Evolutionary conservation across 495 filamentous ascomycete genomes (phyloP).

Genomic region (Apiosordaria backusii): DNA sequence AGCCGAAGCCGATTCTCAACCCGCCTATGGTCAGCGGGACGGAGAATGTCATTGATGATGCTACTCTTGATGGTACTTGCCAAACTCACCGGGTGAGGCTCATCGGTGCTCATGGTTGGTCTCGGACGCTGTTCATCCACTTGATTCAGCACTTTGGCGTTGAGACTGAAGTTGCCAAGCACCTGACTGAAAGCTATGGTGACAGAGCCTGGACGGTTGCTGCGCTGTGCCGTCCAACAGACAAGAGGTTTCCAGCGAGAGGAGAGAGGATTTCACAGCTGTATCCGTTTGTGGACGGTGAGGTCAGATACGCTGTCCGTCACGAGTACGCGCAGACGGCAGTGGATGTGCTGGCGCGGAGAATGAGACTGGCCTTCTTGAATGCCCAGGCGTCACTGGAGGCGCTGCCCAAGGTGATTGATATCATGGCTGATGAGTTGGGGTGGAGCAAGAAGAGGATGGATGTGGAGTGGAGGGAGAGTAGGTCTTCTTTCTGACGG

Average conservation of each 20-base stretch:
- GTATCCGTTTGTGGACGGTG: conserved; percentile 96
- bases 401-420: conserved; percentile 81
- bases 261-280: conserved; percentile 76
- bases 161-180: conserved; percentile 91
- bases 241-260: conserved; percentile 80
- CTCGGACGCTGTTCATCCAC: conserved; percentile 96
- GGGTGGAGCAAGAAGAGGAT: conserved; percentile 73
- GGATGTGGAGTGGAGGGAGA: conserved; percentile 83
- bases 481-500: conserved; percentile 27
- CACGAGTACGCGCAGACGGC: conserved; percentile 96
- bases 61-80: conserved; percentile 76
- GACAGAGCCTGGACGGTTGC: conserved; percentile 96
- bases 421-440: conserved; percentile 88
- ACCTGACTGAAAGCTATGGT: conserved; percentile 85
- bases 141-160: conserved; percentile 96
- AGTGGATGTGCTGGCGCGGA: conserved; percentile 82
- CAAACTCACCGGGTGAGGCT: conserved; percentile 89
- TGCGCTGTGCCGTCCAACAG: conserved; percentile 74
- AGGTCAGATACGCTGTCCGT: conserved; percentile 82
- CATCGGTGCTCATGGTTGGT: conserved; percentile 90
- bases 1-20: conserved; percentile 52
- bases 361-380: conserved; percentile 86
- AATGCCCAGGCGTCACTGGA: conserved; percentile 95
- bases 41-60: conserved; percentile 68
- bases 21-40: conserved; percentile 76